A percentile compares a stretch with the other conserved stretches of the same genome.
phyloP scores from a whole-genome alignment of 2,329 filamentous ascomycete species.

The Akanthomyces dipterigenus region DNA sequence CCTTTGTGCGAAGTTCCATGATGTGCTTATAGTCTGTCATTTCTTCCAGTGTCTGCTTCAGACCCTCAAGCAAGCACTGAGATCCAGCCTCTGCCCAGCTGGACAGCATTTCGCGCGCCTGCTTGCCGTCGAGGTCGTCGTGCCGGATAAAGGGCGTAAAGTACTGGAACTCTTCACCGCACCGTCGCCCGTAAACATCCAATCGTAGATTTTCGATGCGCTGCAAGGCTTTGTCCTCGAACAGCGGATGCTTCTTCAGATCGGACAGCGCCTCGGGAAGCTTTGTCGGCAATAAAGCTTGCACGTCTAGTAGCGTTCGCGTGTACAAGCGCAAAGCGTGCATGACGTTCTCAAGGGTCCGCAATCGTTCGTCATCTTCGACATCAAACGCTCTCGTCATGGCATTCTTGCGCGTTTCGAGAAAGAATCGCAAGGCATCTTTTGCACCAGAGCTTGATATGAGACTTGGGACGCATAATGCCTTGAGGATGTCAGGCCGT shows the following conservation, averaged over 20 bases:
- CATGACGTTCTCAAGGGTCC: conserved; percentile 45
- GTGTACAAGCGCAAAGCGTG: conserved; percentile 67
- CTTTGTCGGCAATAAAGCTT: conserved; percentile 65
- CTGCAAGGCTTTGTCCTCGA: conserved; percentile 64
- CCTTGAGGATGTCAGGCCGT: conserved; percentile 56
- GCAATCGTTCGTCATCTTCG: conserved; percentile 35
- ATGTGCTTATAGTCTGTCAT: conserved; percentile 63
- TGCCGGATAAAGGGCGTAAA: conserved; percentile 85
- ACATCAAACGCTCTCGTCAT: conserved; percentile 56
- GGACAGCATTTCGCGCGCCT: conserved; percentile 54
- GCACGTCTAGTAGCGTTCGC: conserved; percentile 69
- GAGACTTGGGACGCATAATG: conserved; percentile 75
- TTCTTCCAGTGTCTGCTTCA: conserved; percentile 51
- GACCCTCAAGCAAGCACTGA: conserved; percentile 52
- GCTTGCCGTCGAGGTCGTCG: conserved; percentile 60
- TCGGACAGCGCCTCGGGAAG: conserved; percentile 62
- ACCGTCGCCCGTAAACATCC: conserved; percentile 73
- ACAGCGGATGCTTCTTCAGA: conserved; percentile 62
- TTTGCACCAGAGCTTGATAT: conserved; percentile 71
- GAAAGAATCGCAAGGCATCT: conserved; percentile 73
- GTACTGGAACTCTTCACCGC: conserved; percentile 72
- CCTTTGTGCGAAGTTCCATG: conserved; percentile 60
- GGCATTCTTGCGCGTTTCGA: conserved; percentile 63
- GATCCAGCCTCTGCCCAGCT: conserved; percentile 58
- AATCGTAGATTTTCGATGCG: conserved; percentile 64